A percentile compares a stretch with the other conserved stretches of the same genome.
Evolutionary conservation across 345 rosid species (phyloP).

Genomic region (Gossypium ekmanianum): DNA sequence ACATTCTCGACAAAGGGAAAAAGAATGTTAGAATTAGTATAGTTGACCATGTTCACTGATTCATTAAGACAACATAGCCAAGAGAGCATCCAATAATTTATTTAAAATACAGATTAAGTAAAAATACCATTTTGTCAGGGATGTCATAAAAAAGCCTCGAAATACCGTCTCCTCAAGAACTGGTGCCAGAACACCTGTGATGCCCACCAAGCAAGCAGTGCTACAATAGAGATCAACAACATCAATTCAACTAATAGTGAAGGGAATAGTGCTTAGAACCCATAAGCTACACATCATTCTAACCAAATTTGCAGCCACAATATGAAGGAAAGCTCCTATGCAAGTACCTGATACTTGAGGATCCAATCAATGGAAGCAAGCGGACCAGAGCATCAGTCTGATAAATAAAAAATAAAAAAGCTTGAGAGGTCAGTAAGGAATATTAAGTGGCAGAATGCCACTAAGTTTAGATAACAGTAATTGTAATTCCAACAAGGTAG

Average conservation of each 20-base stretch:
- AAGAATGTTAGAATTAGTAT: neutral
- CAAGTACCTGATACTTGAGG: conserved; percentile 56
- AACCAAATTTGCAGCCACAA: neutral
- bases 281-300: neutral
- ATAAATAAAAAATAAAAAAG: neutral
- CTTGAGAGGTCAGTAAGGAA: neutral
- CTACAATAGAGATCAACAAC: conserved; percentile 32
- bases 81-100: conserved; percentile 3
- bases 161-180: conserved; percentile 89
- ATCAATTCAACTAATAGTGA: neutral
- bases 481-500: conserved; percentile 5
- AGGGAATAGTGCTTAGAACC: neutral
- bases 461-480: neutral
- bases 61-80: neutral
- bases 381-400: conserved; percentile 68
- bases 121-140: conserved; percentile 83
- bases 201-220: conserved; percentile 82
- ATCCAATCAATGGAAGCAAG: conserved; percentile 69
- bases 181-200: conserved; percentile 91
- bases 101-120: conserved; percentile 8
- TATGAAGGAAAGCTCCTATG: neutral
- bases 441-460: neutral
- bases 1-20: neutral
- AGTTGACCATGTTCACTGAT: neutral
- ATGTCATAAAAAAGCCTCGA: conserved; percentile 93